Percentiles rank a stretch among this genome's conserved stretches.
Evolutionary conservation across 1,284 basidiomycete species (phyloP).

Genomic region (Cronartium ribicola): DNA sequence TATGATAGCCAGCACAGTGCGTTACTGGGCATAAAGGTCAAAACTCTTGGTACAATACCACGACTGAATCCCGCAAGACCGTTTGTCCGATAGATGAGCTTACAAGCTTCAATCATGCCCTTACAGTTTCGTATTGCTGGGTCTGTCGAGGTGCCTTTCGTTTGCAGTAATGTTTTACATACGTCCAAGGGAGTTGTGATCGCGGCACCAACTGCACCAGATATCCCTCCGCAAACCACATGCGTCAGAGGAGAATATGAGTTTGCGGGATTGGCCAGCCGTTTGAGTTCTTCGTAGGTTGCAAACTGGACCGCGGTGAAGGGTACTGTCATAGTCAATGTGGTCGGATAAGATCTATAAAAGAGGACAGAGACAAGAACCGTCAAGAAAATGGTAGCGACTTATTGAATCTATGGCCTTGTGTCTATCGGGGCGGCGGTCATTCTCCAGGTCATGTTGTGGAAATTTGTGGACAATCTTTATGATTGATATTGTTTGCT

Average conservation of each 20-base stretch:
- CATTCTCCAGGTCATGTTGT: too few species aligned
- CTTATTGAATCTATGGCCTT: too few species aligned
- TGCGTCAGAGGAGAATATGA: slow-evolving; percentile 87
- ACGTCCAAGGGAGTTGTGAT: slow-evolving; percentile 97
- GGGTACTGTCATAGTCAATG: slow-evolving; percentile 80
- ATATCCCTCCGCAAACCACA: slow-evolving; percentile 81
- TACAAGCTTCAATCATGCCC: slow-evolving; percentile 82
- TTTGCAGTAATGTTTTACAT: slow-evolving; percentile 96
- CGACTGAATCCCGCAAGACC: slow-evolving; percentile 79
- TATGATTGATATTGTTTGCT: too few species aligned
- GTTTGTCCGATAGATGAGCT: slow-evolving; percentile 79
- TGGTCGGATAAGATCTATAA: slow-evolving; percentile 41
- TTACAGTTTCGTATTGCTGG: slow-evolving; percentile 73
- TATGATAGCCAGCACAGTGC: slow-evolving; percentile 96
- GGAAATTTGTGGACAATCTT: too few species aligned
- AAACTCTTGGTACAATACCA: slow-evolving; percentile 82
- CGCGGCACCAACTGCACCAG: slow-evolving; percentile 89
- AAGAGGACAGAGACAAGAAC: neutral
- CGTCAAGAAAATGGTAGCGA: neutral
- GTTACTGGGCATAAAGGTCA: slow-evolving; percentile 95
- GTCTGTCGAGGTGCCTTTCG: slow-evolving; percentile 77
- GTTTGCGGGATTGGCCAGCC: slow-evolving; percentile 75
- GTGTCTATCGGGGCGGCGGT: too few species aligned
- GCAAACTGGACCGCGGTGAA: slow-evolving; percentile 98
- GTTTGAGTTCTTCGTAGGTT: slow-evolving; percentile 90